These are phyloP conservation scores for Meripilus lineatus DNA, from an alignment of 1,284 basidiomycete species.

Conservation along the genomic window DNA sequence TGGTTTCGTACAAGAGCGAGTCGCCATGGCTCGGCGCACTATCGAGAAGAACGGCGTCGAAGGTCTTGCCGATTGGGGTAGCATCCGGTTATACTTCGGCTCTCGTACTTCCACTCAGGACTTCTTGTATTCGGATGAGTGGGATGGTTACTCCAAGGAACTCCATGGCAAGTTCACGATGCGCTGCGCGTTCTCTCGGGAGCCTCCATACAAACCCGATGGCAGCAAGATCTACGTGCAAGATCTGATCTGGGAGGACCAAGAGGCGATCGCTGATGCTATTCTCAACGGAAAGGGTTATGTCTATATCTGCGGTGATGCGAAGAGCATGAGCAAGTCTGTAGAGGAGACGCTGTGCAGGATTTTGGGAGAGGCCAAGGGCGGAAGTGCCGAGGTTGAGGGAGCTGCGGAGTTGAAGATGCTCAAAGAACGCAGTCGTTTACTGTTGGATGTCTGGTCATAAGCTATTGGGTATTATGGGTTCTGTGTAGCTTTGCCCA, in stretches of 20 bases:
- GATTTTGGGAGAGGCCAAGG: constrained; percentile 93
- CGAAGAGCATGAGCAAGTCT: constrained; percentile 92
- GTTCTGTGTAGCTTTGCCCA: too few species aligned
- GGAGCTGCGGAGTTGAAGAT: constrained; percentile 89
- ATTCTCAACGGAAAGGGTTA: constrained; percentile 94
- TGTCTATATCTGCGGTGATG: constrained; percentile 95
- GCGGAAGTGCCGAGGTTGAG: constrained; percentile 79
- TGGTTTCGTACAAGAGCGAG: constrained; percentile 96
- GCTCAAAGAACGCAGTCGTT: constrained; percentile 86
- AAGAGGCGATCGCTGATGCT: constrained; percentile 77
- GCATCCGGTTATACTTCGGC: constrained; percentile 93
- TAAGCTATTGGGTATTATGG: too few species aligned
- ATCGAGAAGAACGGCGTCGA: constrained; percentile 91
- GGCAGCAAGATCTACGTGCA: constrained; percentile 98
- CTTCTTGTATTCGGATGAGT: constrained; percentile 94
- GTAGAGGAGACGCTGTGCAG: constrained; percentile 85
- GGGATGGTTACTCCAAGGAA: constrained; percentile 84
- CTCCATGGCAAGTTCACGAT: constrained; percentile 89
- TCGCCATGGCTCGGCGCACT: constrained; percentile 90
- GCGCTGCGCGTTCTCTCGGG: constrained; percentile 86
- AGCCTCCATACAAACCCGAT: constrained; percentile 80
- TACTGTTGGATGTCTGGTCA: constrained; percentile 78
- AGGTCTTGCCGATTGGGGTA: constrained; percentile 93
- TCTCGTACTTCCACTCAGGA: constrained; percentile 87
- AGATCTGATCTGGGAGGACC: constrained; percentile 87